phyloP scores from a whole-genome alignment of 768 basidiomycete genomes.

The Clavulina sp. region DNA sequence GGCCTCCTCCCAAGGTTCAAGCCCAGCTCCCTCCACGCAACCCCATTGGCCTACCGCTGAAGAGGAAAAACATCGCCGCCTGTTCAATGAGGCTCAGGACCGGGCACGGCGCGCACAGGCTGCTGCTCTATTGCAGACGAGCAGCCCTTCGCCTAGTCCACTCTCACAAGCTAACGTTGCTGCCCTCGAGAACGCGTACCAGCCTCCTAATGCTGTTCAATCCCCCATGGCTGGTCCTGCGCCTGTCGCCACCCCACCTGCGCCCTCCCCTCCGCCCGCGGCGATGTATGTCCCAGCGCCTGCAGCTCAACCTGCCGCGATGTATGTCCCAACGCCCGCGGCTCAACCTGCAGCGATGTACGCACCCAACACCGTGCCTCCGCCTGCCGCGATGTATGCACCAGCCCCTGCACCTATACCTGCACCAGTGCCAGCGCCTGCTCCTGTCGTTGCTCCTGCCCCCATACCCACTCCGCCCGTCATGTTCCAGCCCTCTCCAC shows the following conservation, averaged over 20 bases:
- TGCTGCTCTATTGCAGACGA: not conserved
- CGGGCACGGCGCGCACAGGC: slow-evolving; percentile 3
- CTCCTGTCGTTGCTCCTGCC: not conserved
- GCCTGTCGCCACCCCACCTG: not conserved
- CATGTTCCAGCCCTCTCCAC: too few relatives aligned
- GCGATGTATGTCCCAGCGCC: too few relatives aligned
- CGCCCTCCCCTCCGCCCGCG: not conserved
- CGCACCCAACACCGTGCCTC: too few relatives aligned
- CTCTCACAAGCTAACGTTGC: not conserved
- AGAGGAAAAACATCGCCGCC: slow-evolving; percentile 11
- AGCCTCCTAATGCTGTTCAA: not conserved
- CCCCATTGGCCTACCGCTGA: slow-evolving; percentile 10
- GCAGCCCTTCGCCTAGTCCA: not conserved
- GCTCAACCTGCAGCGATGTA: too few relatives aligned
- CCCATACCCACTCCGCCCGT: not conserved
- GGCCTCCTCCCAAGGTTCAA: too few relatives aligned
- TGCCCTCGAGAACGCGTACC: too few relatives aligned
- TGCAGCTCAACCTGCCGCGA: too few relatives aligned
- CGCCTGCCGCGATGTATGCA: too few relatives aligned
- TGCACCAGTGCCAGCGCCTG: too few relatives aligned
- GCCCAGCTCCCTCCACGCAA: not conserved
- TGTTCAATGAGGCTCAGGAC: slow-evolving; percentile 10
- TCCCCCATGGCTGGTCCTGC: not conserved
- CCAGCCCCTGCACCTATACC: too few relatives aligned
- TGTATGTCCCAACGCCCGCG: too few relatives aligned